Evolutionary conservation across 2,329 filamentous ascomycete species (phyloP), one percentile per base, ranked within the genome.

Genomic region (Septoria petroselini): DNA sequence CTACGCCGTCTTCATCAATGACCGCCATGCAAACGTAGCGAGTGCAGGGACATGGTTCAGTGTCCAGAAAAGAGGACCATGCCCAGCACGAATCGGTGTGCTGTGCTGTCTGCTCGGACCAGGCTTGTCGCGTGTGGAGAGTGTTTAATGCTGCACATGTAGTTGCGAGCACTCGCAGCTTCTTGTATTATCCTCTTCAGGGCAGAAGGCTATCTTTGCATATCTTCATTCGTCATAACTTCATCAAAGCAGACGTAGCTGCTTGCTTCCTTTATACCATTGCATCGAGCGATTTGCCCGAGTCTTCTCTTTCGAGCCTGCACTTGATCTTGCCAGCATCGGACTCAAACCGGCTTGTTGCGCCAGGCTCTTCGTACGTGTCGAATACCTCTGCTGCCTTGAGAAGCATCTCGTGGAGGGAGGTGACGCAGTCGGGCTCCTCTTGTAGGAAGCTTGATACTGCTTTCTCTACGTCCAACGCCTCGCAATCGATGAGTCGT

Each of bases 401-500:
- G 31, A 52, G 18, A 9, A 52, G 25, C 25, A 48, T 42, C 44
- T 48, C 50, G 34, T 52, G 50, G 14, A 52, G n/a, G 1, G 44
- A 43, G 9, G 50, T 52, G 1, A 52, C 50, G 29, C 50, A 52
- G 39, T 52, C 50, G 33, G 25, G 33, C 29, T 52, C 50, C 3
- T 43, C 34, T 35, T 52, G 39, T 39, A 52, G 12, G 17, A 52
- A 52, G 1, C 5, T n/a, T 14, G 0, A 4, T 9, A 52, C 44
- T 11, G 44, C 44, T 17, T 25, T 29, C 18, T 52, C 50, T 6
- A 52, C 44, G 39, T 52, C 44, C n/a, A 52, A n/a, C 5, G n/a
- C 8, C 2, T 23, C 30, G 18, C 39, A 42, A 15, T 52, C 50
- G 7, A 52, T 33, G n/a, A 48, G 31, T 29, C 27, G 38, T 12